phyloP scores from a whole-genome alignment of 2,329 filamentous ascomycete genomes.

The Polytolypa hystricis region DNA sequence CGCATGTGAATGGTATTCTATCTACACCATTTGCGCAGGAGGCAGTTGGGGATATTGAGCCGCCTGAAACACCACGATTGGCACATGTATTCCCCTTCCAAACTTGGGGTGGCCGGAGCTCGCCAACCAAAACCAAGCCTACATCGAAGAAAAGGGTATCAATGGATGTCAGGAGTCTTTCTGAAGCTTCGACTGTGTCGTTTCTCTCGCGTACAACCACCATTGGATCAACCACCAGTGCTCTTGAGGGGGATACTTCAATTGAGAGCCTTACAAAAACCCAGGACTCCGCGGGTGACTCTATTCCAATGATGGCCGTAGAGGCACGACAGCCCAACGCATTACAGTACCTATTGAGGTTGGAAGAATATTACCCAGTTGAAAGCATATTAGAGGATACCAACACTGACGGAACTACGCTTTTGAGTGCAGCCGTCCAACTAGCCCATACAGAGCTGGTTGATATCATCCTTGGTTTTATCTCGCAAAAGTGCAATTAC shows the following conservation, averaged over 20 bases:
- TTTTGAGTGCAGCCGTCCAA: constrained; percentile 85
- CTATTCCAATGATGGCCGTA: constrained; percentile 76
- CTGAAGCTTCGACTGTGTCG: constrained; percentile 73
- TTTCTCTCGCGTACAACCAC: constrained; percentile 71
- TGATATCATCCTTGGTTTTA: constrained; percentile 60
- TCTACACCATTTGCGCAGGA: constrained; percentile 13
- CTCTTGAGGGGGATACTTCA: constrained; percentile 75
- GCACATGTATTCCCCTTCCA: constrained; percentile 91
- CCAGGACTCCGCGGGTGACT: constrained; percentile 61
- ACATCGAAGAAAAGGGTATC: constrained; percentile 67
- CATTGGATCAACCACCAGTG: constrained; percentile 60
- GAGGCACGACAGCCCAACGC: constrained; percentile 59
- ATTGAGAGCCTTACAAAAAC: constrained; percentile 52
- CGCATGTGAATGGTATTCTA: constrained; percentile 16
- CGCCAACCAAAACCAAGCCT: constrained; percentile 31
- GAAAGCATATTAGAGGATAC: constrained; percentile 65
- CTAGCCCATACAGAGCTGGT: constrained; percentile 65
- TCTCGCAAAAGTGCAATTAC: constrained; percentile 48
- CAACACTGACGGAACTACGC: constrained; percentile 80
- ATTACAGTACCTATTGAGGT: constrained; percentile 67
- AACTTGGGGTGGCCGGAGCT: constrained; percentile 40
- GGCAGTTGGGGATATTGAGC: constrained; percentile 8
- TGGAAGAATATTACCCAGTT: constrained; percentile 64
- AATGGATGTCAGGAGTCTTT: constrained; percentile 81
- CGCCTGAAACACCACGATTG: constrained; percentile 34